These are phyloP conservation scores for Penicillium psychrosexuale DNA, from an alignment of 2,329 filamentous ascomycete genomes.

Conservation along the genomic window DNA sequence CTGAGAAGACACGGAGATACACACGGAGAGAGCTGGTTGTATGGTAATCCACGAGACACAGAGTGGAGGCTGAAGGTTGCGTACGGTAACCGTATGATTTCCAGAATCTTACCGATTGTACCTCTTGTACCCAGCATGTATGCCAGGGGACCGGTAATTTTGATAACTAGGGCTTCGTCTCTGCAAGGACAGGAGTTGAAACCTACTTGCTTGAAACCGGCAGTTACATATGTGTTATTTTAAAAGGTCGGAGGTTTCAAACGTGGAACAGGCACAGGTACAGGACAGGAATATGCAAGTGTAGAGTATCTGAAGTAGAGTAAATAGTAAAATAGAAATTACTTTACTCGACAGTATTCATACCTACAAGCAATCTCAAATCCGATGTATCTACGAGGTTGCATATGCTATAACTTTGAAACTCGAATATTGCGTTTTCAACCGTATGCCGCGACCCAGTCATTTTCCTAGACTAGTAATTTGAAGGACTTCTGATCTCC, in stretches of 20 bases:
- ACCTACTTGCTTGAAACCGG: slow-evolving; percentile 3
- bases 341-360: neutral
- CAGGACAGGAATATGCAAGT: neutral
- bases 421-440: slow-evolving; percentile 15
- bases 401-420: slow-evolving; percentile 6
- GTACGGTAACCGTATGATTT: slow-evolving; percentile 5
- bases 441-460: slow-evolving; percentile 26
- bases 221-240: neutral
- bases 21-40: slow-evolving; percentile 18
- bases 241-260: neutral
- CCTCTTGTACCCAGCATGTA: too few species aligned
- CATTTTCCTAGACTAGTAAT: slow-evolving; percentile 24
- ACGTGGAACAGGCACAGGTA: neutral
- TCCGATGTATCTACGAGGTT: neutral
- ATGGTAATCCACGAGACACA: slow-evolving; percentile 21
- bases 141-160: neutral
- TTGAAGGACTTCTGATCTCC: slow-evolving; percentile 19
- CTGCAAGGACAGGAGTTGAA: slow-evolving; percentile 12
- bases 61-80: slow-evolving; percentile 24
- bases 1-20: slow-evolving; percentile 31
- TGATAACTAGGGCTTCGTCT: slow-evolving; percentile 2
- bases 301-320: too few species aligned
- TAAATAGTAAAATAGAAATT: neutral
- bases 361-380: neutral
- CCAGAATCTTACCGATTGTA: neutral